Evolutionary conservation across 1,284 basidiomycete species (phyloP), one percentile per base, ranked within the genome.

Genomic region (Meripilus lineatus): DNA sequence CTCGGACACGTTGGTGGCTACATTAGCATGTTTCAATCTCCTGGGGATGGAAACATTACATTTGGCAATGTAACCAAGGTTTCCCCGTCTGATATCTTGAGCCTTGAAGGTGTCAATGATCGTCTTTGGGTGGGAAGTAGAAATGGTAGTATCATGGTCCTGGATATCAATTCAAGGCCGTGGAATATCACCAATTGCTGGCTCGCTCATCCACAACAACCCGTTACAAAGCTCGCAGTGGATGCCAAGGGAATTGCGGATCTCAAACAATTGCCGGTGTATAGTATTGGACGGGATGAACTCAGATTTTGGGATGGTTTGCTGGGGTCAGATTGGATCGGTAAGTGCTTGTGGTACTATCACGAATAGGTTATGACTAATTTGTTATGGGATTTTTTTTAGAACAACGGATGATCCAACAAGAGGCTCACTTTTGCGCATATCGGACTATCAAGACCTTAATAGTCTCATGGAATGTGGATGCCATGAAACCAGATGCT

Each of bases 1-100:
- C 70, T 99, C n/a, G 93, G 89, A 0, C 95, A 99, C 57, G 94
- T 98, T 62, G 92, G 89, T 34, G 96, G 95, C 0, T 86, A 75
- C 54, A 72, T 97, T 48, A 84, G 83, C 1, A 68, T 93, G 8
- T 98, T 93, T 92, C 59, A 64, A 33, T 17, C 6, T n/a, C 50
- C 77, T 7, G 66, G 66, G 2, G 77, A 78, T 45, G 75, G 74
- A 32, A 62, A 68, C 32, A 84, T 84, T 0, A 55, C 59, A 7
- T 91, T 84, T 54, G 53, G 77, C 7, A 81, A 87, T 49, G 77
- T 83, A 24, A 68, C 90, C 55, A 91, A 89, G 61, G 77, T 95
- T 26, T 81, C 83, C 2, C 69, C 75, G n/a, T 89, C 83, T 30
- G 88, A 90, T 61, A 77, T 95, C 33, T 63, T 92, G 10, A 77